Evolutionary conservation across 495 filamentous ascomycete genomes (phyloP).

Genomic region (Hypoxylon trugodes): DNA sequence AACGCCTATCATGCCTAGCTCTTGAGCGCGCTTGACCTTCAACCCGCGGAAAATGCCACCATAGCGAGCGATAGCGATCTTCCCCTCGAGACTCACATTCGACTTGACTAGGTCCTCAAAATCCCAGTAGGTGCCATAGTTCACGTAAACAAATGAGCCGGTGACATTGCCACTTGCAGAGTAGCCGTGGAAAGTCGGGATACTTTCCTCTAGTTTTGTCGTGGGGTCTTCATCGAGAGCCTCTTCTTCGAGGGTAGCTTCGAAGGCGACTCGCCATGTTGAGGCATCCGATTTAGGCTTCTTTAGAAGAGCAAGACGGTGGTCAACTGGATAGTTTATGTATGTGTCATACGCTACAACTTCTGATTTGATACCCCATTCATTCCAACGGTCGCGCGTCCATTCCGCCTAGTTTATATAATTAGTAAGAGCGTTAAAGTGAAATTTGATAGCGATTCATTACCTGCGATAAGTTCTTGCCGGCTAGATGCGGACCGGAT

Average conservation of each 20-base stretch:
- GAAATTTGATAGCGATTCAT: slow-evolving; percentile 5
- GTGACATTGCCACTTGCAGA: slow-evolving; percentile 92
- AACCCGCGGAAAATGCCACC: slow-evolving; percentile 87
- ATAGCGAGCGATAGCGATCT: slow-evolving; percentile 89
- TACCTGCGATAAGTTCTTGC: slow-evolving; percentile 78
- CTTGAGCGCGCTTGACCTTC: slow-evolving; percentile 92
- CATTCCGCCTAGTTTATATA: slow-evolving; percentile 73
- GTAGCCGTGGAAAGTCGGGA: slow-evolving; percentile 96
- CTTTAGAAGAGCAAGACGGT: slow-evolving; percentile 79
- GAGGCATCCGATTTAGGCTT: slow-evolving; percentile 45
- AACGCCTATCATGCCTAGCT: slow-evolving; percentile 88
- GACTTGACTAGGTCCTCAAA: slow-evolving; percentile 83
- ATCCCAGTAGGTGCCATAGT: slow-evolving; percentile 86
- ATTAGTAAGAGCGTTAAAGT: too few relatives aligned
- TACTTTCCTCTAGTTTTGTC: slow-evolving; percentile 71
- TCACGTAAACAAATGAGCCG: slow-evolving; percentile 78
- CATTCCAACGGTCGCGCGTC: slow-evolving; percentile 85
- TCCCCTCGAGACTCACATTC: slow-evolving; percentile 79
- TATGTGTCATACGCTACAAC: slow-evolving; percentile 90
- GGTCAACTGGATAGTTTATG: slow-evolving; percentile 85
- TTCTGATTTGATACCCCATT: slow-evolving; percentile 77
- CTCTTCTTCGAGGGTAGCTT: slow-evolving; percentile 86
- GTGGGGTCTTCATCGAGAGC: slow-evolving; percentile 86
- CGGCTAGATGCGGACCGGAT: slow-evolving; percentile 83
- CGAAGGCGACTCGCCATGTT: slow-evolving; percentile 72